Evolutionary conservation across 805 yeast species (phyloP).

Genomic region (Diddensiella santjacobensis): DNA sequence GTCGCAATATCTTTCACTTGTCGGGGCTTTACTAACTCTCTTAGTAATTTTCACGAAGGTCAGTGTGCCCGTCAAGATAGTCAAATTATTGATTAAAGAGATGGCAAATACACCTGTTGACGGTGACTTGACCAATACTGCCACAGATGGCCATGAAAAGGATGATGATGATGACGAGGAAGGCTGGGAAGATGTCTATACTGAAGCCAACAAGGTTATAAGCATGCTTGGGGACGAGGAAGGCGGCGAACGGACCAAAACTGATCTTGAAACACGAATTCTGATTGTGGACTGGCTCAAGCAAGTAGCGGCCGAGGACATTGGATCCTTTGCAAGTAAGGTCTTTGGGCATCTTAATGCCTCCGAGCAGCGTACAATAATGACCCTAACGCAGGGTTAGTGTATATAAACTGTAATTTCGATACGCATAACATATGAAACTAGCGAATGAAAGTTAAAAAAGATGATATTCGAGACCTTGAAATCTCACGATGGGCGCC

Average conservation of each 20-base stretch:
- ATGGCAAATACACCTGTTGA: constrained; percentile 59
- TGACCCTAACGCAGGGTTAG: not conserved
- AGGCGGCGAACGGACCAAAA: constrained; percentile 25
- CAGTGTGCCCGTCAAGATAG: constrained; percentile 65
- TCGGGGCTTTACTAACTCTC: constrained; percentile 32
- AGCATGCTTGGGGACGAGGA: constrained; percentile 87
- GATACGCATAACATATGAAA: too few species aligned
- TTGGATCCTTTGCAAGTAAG: constrained; percentile 9
- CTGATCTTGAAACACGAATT: constrained; percentile 24
- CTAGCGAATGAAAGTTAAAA: too few species aligned
- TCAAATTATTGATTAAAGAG: constrained; percentile 68
- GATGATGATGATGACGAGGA: constrained; percentile 36
- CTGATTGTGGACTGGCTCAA: constrained; percentile 30
- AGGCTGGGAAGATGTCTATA: constrained; percentile 36
- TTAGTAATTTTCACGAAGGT: constrained; percentile 60
- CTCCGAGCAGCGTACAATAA: not conserved
- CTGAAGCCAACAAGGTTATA: constrained; percentile 48
- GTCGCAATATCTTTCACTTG: constrained; percentile 1
- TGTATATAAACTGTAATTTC: too few species aligned
- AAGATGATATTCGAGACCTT: too few species aligned
- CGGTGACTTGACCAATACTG: constrained; percentile 37
- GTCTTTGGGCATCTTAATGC: not conserved
- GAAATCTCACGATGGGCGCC: too few species aligned
- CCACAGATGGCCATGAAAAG: constrained; percentile 14
- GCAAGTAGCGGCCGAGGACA: constrained; percentile 17